These are phyloP conservation scores for Boechera retrofracta DNA, from an alignment of 345 rosid genomes.

Conservation along the genomic window DNA sequence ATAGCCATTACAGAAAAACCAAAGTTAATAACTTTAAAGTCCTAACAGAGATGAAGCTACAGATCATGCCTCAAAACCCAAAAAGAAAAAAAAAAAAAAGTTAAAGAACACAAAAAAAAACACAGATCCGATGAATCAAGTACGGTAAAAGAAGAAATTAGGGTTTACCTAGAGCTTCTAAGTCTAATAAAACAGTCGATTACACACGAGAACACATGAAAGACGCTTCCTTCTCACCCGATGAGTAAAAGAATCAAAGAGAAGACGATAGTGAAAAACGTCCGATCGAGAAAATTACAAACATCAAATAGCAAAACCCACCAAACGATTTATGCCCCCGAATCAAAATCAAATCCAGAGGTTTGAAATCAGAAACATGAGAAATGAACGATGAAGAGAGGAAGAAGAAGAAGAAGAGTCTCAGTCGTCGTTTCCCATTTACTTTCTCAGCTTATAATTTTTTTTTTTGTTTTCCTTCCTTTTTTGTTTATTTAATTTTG, in stretches of 20 bases:
- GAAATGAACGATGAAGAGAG: neutral
- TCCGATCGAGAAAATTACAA: constrained; percentile 18
- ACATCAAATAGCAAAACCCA: neutral
- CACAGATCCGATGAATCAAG: constrained; percentile 42
- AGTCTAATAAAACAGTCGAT: constrained; percentile 31
- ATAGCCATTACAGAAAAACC: neutral
- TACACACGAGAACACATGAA: constrained; percentile 23
- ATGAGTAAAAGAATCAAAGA: constrained; percentile 9
- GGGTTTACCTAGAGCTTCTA: constrained; percentile 37
- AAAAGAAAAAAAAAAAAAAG: neutral
- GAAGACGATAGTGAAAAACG: constrained; percentile 20
- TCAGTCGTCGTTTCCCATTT: constrained; percentile 48
- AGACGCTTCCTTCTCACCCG: neutral
- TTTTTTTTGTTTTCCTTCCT: neutral
- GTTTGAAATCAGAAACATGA: constrained; percentile 11
- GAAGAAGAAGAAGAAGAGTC: constrained; percentile 34
- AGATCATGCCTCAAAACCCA: constrained; percentile 6
- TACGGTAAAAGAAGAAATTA: constrained; percentile 30
- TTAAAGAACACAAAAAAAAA: neutral
- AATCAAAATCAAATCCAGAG: constrained; percentile 5
- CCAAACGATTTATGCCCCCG: neutral
- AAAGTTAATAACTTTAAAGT: constrained; percentile 1
- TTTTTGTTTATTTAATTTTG: constrained; percentile 16
- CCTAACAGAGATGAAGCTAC: neutral
- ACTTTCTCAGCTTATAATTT: constrained; percentile 37